phyloP scores from a whole-genome alignment of 352 stramenopile species.

The Saprolegnia parasitica region DNA sequence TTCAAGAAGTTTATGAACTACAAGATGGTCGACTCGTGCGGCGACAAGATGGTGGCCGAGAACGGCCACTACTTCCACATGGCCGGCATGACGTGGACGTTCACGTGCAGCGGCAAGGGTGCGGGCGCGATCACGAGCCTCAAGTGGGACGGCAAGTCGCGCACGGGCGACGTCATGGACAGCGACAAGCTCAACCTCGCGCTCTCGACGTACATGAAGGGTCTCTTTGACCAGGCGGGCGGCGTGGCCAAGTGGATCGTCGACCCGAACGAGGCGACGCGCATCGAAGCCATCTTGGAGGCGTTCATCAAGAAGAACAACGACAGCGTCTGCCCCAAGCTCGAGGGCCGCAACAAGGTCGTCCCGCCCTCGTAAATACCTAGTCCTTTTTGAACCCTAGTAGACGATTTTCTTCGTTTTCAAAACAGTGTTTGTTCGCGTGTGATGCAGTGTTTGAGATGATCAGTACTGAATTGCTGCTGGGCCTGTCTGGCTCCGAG shows the following conservation, averaged over 20 bases:
- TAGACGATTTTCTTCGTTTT: too few species aligned
- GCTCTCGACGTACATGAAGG: constrained; percentile 54
- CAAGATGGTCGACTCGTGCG: constrained; percentile 50
- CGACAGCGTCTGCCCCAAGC: constrained; percentile 32
- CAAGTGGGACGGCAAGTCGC: constrained; percentile 55
- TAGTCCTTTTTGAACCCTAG: too few species aligned
- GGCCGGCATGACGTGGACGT: constrained; percentile 62
- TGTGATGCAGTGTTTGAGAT: too few species aligned
- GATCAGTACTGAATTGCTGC: too few species aligned
- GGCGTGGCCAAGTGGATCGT: constrained; percentile 44
- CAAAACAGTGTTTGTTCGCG: too few species aligned
- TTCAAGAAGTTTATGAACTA: constrained; percentile 55
- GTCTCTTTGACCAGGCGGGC: background rate
- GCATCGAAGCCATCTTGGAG: constrained; percentile 46
- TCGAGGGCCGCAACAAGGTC: constrained; percentile 17
- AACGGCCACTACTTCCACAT: constrained; percentile 69
- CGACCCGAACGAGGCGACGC: constrained; percentile 43
- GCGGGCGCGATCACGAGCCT: constrained; percentile 43
- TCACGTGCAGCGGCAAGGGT: constrained; percentile 44
- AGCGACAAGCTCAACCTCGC: constrained; percentile 53
- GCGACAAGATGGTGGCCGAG: constrained; percentile 38
- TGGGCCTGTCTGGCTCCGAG: too few species aligned
- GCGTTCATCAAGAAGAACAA: constrained; percentile 37
- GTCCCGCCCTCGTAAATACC: too few species aligned
- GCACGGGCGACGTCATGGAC: constrained; percentile 44